Conservation (phyloP, 768 basidiomycete genomes). For the Mycena rosella region DNA sequence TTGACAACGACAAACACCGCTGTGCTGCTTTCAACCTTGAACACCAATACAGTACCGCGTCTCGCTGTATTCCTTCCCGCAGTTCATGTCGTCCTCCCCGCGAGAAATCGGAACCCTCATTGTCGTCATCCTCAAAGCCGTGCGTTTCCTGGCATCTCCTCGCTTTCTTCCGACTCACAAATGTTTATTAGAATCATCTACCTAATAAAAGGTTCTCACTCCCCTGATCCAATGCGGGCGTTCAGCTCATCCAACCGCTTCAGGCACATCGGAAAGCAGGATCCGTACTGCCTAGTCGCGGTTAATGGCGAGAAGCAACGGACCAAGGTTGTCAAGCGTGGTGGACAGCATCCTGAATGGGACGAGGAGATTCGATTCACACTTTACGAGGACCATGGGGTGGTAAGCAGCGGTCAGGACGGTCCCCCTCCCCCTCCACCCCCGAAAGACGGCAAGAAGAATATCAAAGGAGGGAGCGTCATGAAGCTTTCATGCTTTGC, state of each 20-base stretch:
- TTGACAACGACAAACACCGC: background rate
- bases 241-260: constrained; percentile 6
- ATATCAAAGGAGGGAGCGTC: constrained; percentile 76
- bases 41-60: constrained; percentile 9
- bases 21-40: no score
- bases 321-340: constrained; percentile 95
- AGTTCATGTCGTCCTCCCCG: constrained; percentile 68
- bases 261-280: constrained; percentile 94
- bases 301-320: constrained; percentile 87
- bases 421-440: constrained; percentile 76
- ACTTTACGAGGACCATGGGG: constrained; percentile 77
- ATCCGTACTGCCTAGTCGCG: constrained; percentile 90
- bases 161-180: constrained; percentile 32
- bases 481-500: constrained; percentile 93
- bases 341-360: constrained; percentile 99
- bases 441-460: constrained; percentile 68
- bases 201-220: constrained; percentile 75
- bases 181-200: constrained; percentile 75
- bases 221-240: background rate
- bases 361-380: constrained; percentile 97
- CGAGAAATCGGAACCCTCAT: constrained; percentile 94
- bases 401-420: constrained; percentile 53
- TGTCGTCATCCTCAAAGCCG: constrained; percentile 93
- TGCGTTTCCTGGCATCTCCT: constrained; percentile 57
- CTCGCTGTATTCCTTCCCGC: constrained; percentile 21